Conservation (phyloP, 371 early-diverging fungal species). For the Apophysomyces elegans region DNA sequence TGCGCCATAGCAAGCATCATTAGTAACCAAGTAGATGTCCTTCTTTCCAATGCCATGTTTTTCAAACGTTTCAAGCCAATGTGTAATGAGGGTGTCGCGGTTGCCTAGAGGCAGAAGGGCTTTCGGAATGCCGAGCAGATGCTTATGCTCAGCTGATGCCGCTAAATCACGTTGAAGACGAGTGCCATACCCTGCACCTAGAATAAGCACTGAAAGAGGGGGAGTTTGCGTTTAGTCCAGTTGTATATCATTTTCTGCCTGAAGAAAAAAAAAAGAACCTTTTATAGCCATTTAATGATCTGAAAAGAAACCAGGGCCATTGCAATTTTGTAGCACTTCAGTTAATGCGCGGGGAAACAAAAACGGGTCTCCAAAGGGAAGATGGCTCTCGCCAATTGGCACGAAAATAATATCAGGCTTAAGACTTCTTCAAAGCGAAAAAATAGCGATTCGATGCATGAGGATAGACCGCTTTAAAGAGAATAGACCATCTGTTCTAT, state of each 20-base stretch:
- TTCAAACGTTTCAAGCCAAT: constrained; percentile 53
- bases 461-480: too few species aligned
- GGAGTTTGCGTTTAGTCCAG: background rate
- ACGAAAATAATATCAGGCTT: too few species aligned
- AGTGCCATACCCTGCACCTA: constrained; percentile 64
- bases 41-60: constrained; percentile 24
- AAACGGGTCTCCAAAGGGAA: too few species aligned
- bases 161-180: constrained; percentile 55
- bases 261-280: background rate
- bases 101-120: constrained; percentile 53
- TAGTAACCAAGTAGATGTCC: constrained; percentile 50
- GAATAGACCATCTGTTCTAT: too few species aligned
- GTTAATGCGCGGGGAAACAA: too few species aligned
- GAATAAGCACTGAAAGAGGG: constrained; percentile 43
- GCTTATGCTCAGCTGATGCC: constrained; percentile 29
- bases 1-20: constrained; percentile 41
- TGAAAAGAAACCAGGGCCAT: too few species aligned
- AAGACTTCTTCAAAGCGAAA: too few species aligned
- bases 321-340: too few species aligned
- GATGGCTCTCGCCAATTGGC: too few species aligned
- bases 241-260: background rate
- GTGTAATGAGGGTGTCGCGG: constrained; percentile 54
- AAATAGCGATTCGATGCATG: too few species aligned
- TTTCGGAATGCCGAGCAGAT: constrained; percentile 55
- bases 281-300: too few species aligned